Evolutionary conservation across 768 basidiomycete species (phyloP), one percentile per base, ranked within the genome.

Genomic region (Pulveroboletus ravenelii): DNA sequence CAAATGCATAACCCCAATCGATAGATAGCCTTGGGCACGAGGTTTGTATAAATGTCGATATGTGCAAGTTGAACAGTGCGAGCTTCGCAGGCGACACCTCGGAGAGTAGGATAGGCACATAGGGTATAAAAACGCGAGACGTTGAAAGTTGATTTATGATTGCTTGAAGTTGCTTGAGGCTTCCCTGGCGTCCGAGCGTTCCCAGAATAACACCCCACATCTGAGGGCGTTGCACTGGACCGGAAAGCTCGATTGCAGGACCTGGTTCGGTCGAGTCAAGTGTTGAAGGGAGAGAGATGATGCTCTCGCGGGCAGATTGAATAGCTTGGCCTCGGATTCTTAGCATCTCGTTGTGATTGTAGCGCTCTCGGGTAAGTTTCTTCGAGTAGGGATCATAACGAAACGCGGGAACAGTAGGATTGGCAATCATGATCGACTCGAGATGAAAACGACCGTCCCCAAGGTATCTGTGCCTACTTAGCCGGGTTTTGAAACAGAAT

Each of bases 401-500:
- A 72, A 96, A 99, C 0, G 96, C 94, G 10, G 96, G 93, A 15
- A 98, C 78, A 29, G 79, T 69, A 0, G 96, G 96, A 66, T 99
- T 99, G n/a, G 93, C 93, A 52, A 99, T 96, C 96, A 99, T 99
- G 66, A 97, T 93, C 13, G 92, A 89, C 69, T 99, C 96, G 15
- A 98, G 79, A 65, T 98, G 96, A 74, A 99, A 99, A 10, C 96
- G 87, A 18, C 96, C 96, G 61, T 99, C 96, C 15, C 96, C 96
- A 25, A 99, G 80, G 67, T 98, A 99, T 60, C 93, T 96, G 52
- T 42, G 31, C n/a, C 15, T 48, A 17, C 34, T 51, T 38, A 54
- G 53, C 12, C n/a, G 27, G 37, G 23, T 30, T 30, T 52, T 17
- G 31, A 25, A 46, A 30, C 18, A 13, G 45, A 52, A 41, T 37